These are phyloP conservation scores for Trichosporon sp. DNA, from an alignment of 1,284 basidiomycete genomes.

Conservation along the genomic window DNA sequence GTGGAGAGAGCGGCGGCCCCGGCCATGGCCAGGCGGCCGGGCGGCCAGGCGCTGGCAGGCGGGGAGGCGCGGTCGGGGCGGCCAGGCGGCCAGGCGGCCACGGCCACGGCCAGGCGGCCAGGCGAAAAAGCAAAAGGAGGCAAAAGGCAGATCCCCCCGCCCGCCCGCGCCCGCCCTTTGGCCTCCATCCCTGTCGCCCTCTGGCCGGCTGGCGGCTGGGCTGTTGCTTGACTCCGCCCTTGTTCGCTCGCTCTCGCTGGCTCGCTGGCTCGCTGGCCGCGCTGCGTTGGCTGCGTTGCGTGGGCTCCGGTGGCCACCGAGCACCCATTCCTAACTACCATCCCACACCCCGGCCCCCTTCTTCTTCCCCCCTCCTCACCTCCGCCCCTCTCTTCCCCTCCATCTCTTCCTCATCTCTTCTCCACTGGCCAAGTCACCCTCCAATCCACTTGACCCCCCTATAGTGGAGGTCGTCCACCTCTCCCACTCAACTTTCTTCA, in stretches of 20 bases:
- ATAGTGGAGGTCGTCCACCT: constrained; percentile 5
- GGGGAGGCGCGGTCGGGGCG: background rate
- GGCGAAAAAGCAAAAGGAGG: background rate
- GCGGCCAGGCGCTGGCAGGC: background rate
- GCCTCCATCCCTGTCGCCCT: background rate
- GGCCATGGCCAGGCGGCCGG: background rate
- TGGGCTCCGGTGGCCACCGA: constrained; percentile 5
- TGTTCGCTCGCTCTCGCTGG: background rate
- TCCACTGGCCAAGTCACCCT: background rate
- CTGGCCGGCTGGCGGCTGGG: background rate
- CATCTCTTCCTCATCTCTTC: background rate
- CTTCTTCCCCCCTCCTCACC: background rate
- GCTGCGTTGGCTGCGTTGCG: background rate
- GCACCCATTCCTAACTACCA: constrained; percentile 5
- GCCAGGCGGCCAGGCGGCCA: background rate
- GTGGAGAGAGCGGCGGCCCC: background rate
- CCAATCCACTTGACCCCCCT: background rate
- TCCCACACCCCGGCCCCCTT: background rate
- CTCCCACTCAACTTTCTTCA: background rate
- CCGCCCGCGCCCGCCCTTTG: constrained; percentile 5
- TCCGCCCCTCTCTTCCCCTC: background rate
- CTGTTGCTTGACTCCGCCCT: constrained; percentile 2
- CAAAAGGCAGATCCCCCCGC: constrained; percentile 2
- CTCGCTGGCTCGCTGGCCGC: background rate
- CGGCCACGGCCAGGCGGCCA: background rate